Evolutionary conservation across 1,284 basidiomycete genomes (phyloP), one percentile per base, ranked within the genome.

Genomic region (Sphagnurus paluster): DNA sequence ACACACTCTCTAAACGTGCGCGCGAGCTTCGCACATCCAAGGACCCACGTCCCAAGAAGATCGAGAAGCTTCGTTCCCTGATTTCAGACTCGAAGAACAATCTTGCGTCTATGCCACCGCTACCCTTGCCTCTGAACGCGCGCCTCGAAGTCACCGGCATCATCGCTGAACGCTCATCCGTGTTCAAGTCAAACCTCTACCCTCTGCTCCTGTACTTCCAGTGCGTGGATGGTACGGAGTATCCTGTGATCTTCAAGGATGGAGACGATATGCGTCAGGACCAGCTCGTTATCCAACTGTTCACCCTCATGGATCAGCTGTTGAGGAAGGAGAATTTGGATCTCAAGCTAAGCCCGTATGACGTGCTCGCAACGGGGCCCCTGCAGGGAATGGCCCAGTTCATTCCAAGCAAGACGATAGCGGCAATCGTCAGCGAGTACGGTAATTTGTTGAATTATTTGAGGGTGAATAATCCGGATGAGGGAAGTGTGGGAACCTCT

Each of bases 231-330:
- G 80, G 85, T 5, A 75, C 76, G 26, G 87, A 93, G 61, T 99
- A 91, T 65, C 90, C 94, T 0, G 79, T 98, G 39, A 99, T 99
- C 54, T 98, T 98, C 77, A 99, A 99, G 68, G 95, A 98, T 56
- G 97, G 97, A 5, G 97, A 99, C 63, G 97, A 99, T 63, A 84
- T 99, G 75, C 85, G 96, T 16, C 97, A 99, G 65, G 96, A 98
- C 63, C 96, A 98, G 66, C 81, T 98, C 24, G 95, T 98, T 19
- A 90, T 98, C 43, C 96, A 99, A 65, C 77, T 99, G 7, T 96
- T 99, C 67, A 97, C 93, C 3, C 80, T 99, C 20, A 99, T 99
- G 97, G 95, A 99, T 64, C 79, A 90, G 24, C 70, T 99, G 11
- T 69, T 99, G 49, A 75, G 93, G 37, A 96, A 97, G 67, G 97